phyloP scores from a whole-genome alignment of 768 basidiomycete genomes.

The Agrocybe pediades region DNA sequence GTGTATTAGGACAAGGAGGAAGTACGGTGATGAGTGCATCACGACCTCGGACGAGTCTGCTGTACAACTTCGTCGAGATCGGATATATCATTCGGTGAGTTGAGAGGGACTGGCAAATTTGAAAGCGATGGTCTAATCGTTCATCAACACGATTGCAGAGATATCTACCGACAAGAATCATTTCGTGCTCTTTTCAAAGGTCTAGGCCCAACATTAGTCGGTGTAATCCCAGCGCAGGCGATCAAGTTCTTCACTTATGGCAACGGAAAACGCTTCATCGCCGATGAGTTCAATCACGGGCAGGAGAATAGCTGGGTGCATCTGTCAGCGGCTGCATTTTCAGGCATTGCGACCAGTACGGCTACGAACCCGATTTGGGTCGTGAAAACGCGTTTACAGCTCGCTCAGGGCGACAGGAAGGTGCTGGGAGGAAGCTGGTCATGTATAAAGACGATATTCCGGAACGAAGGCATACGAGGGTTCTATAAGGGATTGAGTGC shows the following conservation, averaged over 20 bases:
- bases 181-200: slow-evolving; percentile 91
- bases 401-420: slow-evolving; percentile 36
- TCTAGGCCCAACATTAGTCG: slow-evolving; percentile 91
- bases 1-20: slow-evolving; percentile 30
- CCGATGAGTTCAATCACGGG: slow-evolving; percentile 76
- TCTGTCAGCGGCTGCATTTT: slow-evolving; percentile 80
- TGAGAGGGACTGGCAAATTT: no score
- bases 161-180: slow-evolving; percentile 89
- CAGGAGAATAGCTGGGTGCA: slow-evolving; percentile 86
- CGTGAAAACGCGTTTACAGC: slow-evolving; percentile 94
- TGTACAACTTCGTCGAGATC: slow-evolving; percentile 96
- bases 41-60: slow-evolving; percentile 54
- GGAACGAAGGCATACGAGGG: slow-evolving; percentile 81
- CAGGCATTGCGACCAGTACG: slow-evolving; percentile 84
- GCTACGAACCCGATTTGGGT: slow-evolving; percentile 99
- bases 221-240: slow-evolving; percentile 92
- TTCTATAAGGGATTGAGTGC: slow-evolving; percentile 97
- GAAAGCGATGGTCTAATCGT: neutral
- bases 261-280: slow-evolving; percentile 92
- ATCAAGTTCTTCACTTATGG: slow-evolving; percentile 99
- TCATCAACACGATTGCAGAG: slow-evolving; percentile 41
- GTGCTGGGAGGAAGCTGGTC: slow-evolving; percentile 54
- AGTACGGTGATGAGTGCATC: slow-evolving; percentile 39
- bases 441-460: slow-evolving; percentile 73
- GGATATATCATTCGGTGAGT: slow-evolving; percentile 83